A percentile compares a stretch with the other conserved stretches of the same genome.
Evolutionary conservation across 2,329 filamentous ascomycete species (phyloP).

Genomic region (Xylaria sp.): DNA sequence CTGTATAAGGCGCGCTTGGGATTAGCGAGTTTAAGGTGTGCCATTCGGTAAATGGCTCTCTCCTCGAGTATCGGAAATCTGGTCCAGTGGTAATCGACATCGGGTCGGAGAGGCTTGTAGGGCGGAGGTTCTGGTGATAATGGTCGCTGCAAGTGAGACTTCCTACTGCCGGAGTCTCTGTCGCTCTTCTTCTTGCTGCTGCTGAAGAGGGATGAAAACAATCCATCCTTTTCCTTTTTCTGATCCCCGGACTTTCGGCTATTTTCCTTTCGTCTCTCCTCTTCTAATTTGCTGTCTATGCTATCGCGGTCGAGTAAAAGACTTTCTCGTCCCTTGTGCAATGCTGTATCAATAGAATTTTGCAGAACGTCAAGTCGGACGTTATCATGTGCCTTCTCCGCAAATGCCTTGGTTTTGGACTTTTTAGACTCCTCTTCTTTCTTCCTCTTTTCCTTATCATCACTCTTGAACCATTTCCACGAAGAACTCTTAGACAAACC

Average conservation of each 20-base stretch:
- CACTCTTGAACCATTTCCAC: conserved; percentile 84
- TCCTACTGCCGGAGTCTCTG: conserved; percentile 75
- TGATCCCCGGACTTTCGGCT: conserved; percentile 73
- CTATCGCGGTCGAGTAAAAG: conserved; percentile 81
- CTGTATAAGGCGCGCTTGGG: conserved; percentile 89
- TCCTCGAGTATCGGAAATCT: conserved; percentile 95
- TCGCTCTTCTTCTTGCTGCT: conserved; percentile 87
- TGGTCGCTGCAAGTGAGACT: conserved; percentile 71
- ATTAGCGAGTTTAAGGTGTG: conserved; percentile 98
- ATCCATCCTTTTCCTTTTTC: conserved; percentile 90
- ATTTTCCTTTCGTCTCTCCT: conserved; percentile 82
- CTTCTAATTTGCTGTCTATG: conserved; percentile 72
- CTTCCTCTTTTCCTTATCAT: conserved; percentile 75
- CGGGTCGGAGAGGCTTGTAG: conserved; percentile 75
- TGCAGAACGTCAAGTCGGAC: conserved; percentile 86
- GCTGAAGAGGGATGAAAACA: conserved; percentile 94
- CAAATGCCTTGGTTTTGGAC: conserved; percentile 64
- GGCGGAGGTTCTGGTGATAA: conserved; percentile 80
- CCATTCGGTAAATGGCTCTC: conserved; percentile 96
- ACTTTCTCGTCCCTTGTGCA: conserved; percentile 76
- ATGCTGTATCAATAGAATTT: conserved; percentile 76
- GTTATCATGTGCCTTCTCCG: conserved; percentile 72
- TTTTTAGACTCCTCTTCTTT: conserved; percentile 68
- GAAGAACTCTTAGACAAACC: conserved; percentile 70
- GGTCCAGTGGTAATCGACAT: conserved; percentile 96